A percentile compares a stretch with the other conserved stretches of the same genome.
Evolutionary conservation across 192 early-diverging fungal genomes (phyloP).

Genomic region (Cladochytrium replicatum): DNA sequence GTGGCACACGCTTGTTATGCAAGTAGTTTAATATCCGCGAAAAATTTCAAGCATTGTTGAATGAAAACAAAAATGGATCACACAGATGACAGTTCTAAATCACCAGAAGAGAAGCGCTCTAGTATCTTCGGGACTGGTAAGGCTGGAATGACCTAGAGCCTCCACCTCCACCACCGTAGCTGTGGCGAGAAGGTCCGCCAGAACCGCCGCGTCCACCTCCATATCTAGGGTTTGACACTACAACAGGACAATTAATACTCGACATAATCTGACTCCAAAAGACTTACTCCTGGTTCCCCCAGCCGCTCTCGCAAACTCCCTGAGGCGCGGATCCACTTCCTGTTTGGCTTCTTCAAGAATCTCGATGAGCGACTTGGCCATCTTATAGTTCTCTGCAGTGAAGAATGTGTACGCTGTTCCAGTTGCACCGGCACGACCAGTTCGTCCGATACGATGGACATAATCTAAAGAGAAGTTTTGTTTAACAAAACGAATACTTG

Average conservation of each 20-base stretch:
- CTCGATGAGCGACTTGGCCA: constrained; percentile 32
- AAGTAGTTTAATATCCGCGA: too few relatives aligned
- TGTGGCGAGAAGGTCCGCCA: too few relatives aligned
- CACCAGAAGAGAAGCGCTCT: too few relatives aligned
- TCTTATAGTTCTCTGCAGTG: constrained; percentile 43
- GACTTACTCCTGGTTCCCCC: constrained; percentile 12
- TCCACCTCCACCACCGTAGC: neutral
- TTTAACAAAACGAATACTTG: too few relatives aligned
- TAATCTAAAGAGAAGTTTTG: too few relatives aligned
- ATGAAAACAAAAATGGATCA: too few relatives aligned
- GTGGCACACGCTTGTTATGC: too few relatives aligned
- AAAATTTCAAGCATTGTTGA: too few relatives aligned
- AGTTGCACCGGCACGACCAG: constrained; percentile 42
- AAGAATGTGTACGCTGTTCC: constrained; percentile 55
- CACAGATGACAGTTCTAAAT: too few relatives aligned
- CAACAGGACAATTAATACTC: neutral
- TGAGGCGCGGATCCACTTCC: constrained; percentile 35
- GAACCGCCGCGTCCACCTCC: too few relatives aligned
- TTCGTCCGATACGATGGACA: constrained; percentile 75
- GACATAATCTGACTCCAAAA: neutral
- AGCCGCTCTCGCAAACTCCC: constrained; percentile 27
- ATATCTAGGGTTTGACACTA: neutral
- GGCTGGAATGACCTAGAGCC: too few relatives aligned
- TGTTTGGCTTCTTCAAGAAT: constrained; percentile 53
- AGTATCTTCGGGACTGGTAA: too few relatives aligned